Percentiles rank a stretch among this genome's conserved stretches.
Evolutionary conservation across 163 green algal genomes (phyloP).

Genomic region (Scenedesmus sp.): DNA sequence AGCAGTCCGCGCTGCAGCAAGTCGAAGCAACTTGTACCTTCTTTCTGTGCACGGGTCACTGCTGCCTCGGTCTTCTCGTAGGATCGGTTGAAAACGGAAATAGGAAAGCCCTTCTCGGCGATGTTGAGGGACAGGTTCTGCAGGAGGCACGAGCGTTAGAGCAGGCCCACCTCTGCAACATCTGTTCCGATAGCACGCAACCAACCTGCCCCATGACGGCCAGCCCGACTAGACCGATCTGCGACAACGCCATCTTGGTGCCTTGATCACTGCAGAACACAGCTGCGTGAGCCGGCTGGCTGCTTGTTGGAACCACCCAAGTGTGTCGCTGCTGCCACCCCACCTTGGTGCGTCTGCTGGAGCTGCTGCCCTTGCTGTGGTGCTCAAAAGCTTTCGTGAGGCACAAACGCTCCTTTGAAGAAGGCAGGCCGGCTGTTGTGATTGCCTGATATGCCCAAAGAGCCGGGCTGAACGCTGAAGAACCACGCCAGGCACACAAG

Average conservation of each 20-base stretch:
- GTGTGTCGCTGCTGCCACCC: constrained; percentile 13
- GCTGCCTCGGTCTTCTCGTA: constrained; percentile 95
- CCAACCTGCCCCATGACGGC: constrained; percentile 98
- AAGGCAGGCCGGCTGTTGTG: not conserved
- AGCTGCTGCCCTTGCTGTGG: constrained; percentile 26
- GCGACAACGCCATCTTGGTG: constrained; percentile 60
- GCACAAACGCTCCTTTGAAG: not conserved
- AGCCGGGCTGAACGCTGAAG: constrained; percentile 16
- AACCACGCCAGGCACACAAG: constrained; percentile 17
- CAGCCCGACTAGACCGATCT: constrained; percentile 96
- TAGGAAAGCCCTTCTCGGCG: constrained; percentile 97
- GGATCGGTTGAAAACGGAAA: constrained; percentile 97
- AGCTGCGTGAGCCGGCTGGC: constrained; percentile 2
- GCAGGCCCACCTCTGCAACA: not conserved
- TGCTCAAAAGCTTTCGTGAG: not conserved
- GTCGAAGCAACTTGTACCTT: constrained; percentile 72
- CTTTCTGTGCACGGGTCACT: constrained; percentile 92
- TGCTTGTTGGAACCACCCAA: not conserved
- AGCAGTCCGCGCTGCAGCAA: not conserved
- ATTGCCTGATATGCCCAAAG: not conserved
- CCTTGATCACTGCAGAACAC: constrained; percentile 15
- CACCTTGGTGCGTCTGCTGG: constrained; percentile 24
- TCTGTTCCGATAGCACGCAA: constrained; percentile 8
- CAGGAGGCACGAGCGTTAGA: not conserved
- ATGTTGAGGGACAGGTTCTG: constrained; percentile 99